Evolutionary conservation across 805 yeast species (phyloP).

Genomic region (Ogataea saltuana): DNA sequence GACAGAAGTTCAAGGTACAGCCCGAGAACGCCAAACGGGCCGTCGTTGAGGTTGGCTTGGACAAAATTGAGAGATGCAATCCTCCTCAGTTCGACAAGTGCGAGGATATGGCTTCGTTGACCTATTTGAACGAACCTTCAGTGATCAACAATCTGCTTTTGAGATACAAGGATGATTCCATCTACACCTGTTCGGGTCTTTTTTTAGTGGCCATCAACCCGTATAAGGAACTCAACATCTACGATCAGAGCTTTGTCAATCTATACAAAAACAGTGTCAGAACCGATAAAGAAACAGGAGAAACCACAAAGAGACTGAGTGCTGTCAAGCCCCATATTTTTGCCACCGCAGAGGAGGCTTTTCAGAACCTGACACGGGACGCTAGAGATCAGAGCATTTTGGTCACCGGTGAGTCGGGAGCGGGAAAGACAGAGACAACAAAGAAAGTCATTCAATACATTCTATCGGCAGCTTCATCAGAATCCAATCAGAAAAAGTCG

Average conservation of each 20-base stretch:
- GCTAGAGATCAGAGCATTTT: constrained; percentile 82
- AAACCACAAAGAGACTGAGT: constrained; percentile 7
- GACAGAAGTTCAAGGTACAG: constrained; percentile 38
- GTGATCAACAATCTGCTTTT: constrained; percentile 82
- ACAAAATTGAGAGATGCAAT: constrained; percentile 65
- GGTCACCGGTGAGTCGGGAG: constrained; percentile 99
- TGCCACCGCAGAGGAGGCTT: constrained; percentile 86
- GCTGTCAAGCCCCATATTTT: constrained; percentile 77
- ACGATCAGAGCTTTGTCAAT: constrained; percentile 57
- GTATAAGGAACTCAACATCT: constrained; percentile 71
- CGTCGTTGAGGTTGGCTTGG: constrained; percentile 41
- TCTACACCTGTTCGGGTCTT: constrained; percentile 93
- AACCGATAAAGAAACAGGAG: constrained; percentile 23
- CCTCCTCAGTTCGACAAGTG: constrained; percentile 90
- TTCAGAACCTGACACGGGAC: constrained; percentile 67
- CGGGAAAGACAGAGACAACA: constrained; percentile 98
- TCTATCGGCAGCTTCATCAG: constrained; percentile 62
- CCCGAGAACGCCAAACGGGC: constrained; percentile 9
- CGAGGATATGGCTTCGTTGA: constrained; percentile 92
- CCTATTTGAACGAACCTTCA: constrained; percentile 92
- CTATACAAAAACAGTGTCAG: constrained; percentile 38
- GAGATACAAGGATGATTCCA: constrained; percentile 74
- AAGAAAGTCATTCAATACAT: constrained; percentile 91
- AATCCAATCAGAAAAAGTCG: constrained; percentile 26
- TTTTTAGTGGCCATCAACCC: constrained; percentile 96